Conservation (phyloP, 2,329 filamentous ascomycete genomes). For the Penicillium sp. region DNA sequence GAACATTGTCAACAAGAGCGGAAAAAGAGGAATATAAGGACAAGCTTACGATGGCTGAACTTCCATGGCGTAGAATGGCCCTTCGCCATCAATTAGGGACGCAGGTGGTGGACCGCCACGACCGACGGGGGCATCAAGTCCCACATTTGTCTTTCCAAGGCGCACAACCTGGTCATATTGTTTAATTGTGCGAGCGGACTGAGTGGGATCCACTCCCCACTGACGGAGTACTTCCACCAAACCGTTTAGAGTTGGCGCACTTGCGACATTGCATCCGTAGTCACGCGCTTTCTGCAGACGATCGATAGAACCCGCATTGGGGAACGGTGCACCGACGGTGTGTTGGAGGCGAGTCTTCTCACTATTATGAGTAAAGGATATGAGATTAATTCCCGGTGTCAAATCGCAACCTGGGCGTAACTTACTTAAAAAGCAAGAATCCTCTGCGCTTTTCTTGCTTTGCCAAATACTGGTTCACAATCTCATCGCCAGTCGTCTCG, state of each 20-base stretch:
- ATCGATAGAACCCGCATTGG: slow-evolving; percentile 28
- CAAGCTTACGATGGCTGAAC: slow-evolving; percentile 28
- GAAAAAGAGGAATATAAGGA: accelerated
- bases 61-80: slow-evolving; percentile 28
- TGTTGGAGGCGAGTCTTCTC: slow-evolving; percentile 24
- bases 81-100: slow-evolving; percentile 24
- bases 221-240: slow-evolving; percentile 15
- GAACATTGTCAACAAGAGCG: background rate
- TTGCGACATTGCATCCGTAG: slow-evolving; percentile 27
- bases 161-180: slow-evolving; percentile 21
- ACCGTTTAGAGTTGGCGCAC: slow-evolving; percentile 16
- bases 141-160: slow-evolving; percentile 2
- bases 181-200: slow-evolving; percentile 20
- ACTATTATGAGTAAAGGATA: slow-evolving; percentile 4
- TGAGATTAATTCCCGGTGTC: background rate
- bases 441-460: slow-evolving; percentile 28
- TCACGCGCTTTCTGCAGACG: slow-evolving; percentile 26
- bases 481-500: slow-evolving; percentile 28
- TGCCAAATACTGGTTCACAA: slow-evolving; percentile 29
- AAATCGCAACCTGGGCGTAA: background rate
- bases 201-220: slow-evolving; percentile 22
- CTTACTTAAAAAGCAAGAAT: slow-evolving; percentile 26
- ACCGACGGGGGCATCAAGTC: slow-evolving; percentile 19
- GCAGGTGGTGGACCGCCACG: slow-evolving; percentile 11
- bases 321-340: slow-evolving; percentile 21